Base-by-base conservation (phyloP, 495 filamentous ascomycete genomes). In the Alectoria sarmentosa region DNA sequence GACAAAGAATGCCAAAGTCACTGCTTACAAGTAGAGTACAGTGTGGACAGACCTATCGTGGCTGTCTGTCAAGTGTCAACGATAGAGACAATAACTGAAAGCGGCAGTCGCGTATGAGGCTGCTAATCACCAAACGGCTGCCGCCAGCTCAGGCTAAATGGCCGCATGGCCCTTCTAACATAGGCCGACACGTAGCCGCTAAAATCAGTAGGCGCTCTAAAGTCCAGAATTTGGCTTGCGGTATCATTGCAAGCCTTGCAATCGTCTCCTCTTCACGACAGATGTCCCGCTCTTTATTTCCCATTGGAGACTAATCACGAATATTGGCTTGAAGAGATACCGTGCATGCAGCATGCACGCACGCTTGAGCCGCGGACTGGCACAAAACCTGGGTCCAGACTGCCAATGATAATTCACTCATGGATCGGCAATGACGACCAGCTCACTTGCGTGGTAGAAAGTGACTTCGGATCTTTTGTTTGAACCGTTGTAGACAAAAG, bases 41-140 rank as follows among this genome's bases (percentile, higher is more conserved):
- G 48, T 14, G 23, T 17, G 30, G 48, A 17, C 44, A 46, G 26
- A 13, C 11, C 28, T 28, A 13, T 14, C 0, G 1, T 8, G 23
- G 17, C 1, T 30, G 14, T 52, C 26, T 30, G 14, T 23, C n/a
- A 11, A 13, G 1, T 11, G 46, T 28, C 46, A 28, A 28, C 1
- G 1, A 6, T 15, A 28, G 48, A 30, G 30, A 3, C 23, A 15
- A 14, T 14, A 17, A 7, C 9, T 52, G 13, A 6, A 52, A 52
- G 48, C 26, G 48, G 48, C 48, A 52, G 48, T 52, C 48, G 48
- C 48, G 48, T 52, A n/a, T 30, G 48, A 52, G 48, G 26, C 14
- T 52, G 13, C 48, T 15, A 1, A 30, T 52, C 26, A 30, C 23
- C 10, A 8, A 30, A 30, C 48, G 48, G 13, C 26, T 52, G 30